Base-by-base conservation (phyloP, 2,329 filamentous ascomycete species). In the Venturiaceae sp. region DNA sequence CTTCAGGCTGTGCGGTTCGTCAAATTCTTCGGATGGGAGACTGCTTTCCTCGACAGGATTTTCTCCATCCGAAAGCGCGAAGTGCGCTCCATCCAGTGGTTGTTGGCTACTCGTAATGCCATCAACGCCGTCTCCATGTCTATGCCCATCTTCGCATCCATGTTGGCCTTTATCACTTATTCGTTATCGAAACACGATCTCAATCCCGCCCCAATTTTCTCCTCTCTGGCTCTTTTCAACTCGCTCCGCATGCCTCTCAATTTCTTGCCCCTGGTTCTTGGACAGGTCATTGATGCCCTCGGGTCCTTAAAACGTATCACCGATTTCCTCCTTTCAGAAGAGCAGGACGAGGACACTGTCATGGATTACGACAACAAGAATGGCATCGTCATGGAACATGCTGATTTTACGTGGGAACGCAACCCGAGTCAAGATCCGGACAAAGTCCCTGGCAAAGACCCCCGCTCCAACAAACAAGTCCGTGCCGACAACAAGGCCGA, bases 11-110 rank as follows among this genome's bases (percentile, higher is more conserved):
- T 96, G 26, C 83, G 92, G 28, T 96, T 97, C 67, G 92, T 97
- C 73, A 97, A 97, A 71, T 96, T 84, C 71, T 97, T 96, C 68
- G 92, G 91, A 7, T 97, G 92, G 92, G 92, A 97, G 69, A 86
- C 82, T 60, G 87, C 89, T 34, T 96, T 97, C 67, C 75, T 96
- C 13, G 79, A 84, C 55, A 84, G 91, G 14, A 79, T 96, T 16
- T 83, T 83, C 54, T 80, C 84, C 26, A 87, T 95, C 61, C 83
- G 92, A 60, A 79, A 78, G 56, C 81, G 80, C 61, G 92, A 97
- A 71, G 91, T 97, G 61, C 76, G 80, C 59, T 83, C 87, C n/a
- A 91, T 97, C 60, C 92, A 96, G 69, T 75, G 90, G 14, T 75
- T 97, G 50, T 75, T 97, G 30, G 83, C 88, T 1, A 89, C 95